Evolutionary conservation across 257 asterid species (phyloP), one percentile per base, ranked within the genome.

Genomic region (Solanum paucissectum): DNA sequence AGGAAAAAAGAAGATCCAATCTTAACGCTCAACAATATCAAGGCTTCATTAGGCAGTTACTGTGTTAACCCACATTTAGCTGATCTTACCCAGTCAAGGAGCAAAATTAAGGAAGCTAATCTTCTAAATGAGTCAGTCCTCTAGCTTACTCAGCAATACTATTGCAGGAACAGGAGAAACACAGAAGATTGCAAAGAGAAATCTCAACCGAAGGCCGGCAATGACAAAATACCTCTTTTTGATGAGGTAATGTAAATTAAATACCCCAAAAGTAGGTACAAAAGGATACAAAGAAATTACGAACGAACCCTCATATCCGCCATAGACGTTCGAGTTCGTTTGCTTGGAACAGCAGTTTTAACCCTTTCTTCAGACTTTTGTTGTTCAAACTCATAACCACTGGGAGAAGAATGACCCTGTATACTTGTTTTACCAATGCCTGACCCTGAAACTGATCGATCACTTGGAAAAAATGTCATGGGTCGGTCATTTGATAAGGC

Each of bases 251-350:
- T 79, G 37, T 81, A 16, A 37, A 88, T 60, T 46, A 79, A 81
- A 87, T 34, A 40, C 46, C 83, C 12, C 87, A 37, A 6, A 81
- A 49, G 64, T 37, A n/a, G 83, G 33, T 20, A 46, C 20, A 66
- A 87, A 21, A 85, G 83, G 34, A 49, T 83, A 69, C 75, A 87
- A 86, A 16, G 55, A 60, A 88, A 68, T 52, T 4, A 52, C 11
- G 75, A 60, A 90, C 96, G 88, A 87, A 94, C 98, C 95, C 94
- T 92, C 79, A 91, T 88, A 89, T 94, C 99, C 83, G 89, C 91
- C 96, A 94, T 89, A 88, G 98, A 94, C 60, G 98, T 96, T 90
- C 98, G 96, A 87, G 99, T 92, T 25, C 99, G 99, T 92, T 95
- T 96, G 93, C 88, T 94, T 89, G 96, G 98, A 84, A 92, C 91